A percentile compares a stretch with the other conserved stretches of the same genome.
phyloP scores from a whole-genome alignment of 257 asterid genomes.

The Verbena officinalis region DNA sequence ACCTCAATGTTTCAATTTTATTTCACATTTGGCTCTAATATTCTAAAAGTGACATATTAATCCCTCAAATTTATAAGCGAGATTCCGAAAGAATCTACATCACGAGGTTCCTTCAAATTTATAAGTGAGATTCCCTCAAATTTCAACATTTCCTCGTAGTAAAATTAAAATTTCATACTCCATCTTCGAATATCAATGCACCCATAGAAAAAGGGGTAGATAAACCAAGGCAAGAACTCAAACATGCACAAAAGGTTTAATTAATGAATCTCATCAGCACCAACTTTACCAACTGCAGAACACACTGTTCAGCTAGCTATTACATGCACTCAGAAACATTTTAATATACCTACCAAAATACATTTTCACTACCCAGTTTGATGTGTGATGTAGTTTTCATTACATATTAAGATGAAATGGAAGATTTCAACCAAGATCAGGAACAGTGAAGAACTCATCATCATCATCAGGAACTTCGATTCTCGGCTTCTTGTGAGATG shows the following conservation, averaged over 20 bases:
- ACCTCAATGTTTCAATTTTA: too few relatives aligned
- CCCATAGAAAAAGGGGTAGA: neutral
- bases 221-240: neutral
- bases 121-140: too few relatives aligned
- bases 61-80: too few relatives aligned
- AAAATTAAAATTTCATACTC: too few relatives aligned
- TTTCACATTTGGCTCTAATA: too few relatives aligned
- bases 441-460: slow-evolving; percentile 80
- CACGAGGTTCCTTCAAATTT: too few relatives aligned
- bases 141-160: too few relatives aligned
- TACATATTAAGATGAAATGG: neutral
- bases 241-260: slow-evolving; percentile 7
- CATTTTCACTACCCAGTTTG: slow-evolving; percentile 16
- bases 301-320: neutral
- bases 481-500: slow-evolving; percentile 76
- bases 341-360: slow-evolving; percentile 18
- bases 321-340: slow-evolving; percentile 16
- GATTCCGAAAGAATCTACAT: too few relatives aligned
- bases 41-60: too few relatives aligned
- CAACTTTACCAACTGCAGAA: neutral
- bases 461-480: slow-evolving; percentile 58
- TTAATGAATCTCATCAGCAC: too few relatives aligned
- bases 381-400: neutral
- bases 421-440: slow-evolving; percentile 79
- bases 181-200: too few relatives aligned